phyloP scores from a whole-genome alignment of 2,329 filamentous ascomycete species.

The Beauveria varroae region DNA sequence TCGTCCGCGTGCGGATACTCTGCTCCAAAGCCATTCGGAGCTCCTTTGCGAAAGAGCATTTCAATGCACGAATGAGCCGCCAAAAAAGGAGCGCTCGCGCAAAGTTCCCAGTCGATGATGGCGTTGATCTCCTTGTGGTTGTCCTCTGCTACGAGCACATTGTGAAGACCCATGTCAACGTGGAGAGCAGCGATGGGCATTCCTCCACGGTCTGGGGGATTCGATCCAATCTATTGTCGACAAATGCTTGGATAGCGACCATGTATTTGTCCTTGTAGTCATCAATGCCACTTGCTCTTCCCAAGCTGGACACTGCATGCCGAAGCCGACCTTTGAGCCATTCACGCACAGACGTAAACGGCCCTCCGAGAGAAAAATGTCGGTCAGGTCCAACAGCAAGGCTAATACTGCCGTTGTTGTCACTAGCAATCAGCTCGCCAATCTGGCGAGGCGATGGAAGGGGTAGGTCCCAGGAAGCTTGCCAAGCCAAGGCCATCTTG shows the following conservation, averaged over 20 bases:
- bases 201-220: conserved; percentile 15
- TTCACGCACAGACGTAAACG: conserved; percentile 15
- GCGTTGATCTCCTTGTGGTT: conserved; percentile 11
- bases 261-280: conserved; percentile 13
- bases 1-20: conserved; percentile 10
- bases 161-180: conserved; percentile 15
- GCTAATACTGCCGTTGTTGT: conserved; percentile 10
- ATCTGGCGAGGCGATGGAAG: conserved; percentile 15
- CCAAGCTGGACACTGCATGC: conserved; percentile 10
- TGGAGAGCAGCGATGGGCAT: conserved; percentile 13
- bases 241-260: conserved; percentile 11
- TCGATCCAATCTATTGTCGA: conserved; percentile 9
- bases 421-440: conserved; percentile 15
- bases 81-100: conserved; percentile 14
- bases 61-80: conserved; percentile 10
- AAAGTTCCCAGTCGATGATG: conserved; percentile 15
- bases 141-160: conserved; percentile 13
- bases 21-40: conserved; percentile 7
- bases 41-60: conserved; percentile 13
- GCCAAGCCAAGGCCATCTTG: conserved; percentile 16
- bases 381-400: conserved; percentile 15
- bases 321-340: conserved; percentile 14
- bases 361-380: conserved; percentile 15
- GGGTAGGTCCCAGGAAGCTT: conserved; percentile 16
- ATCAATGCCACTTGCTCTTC: conserved; percentile 12